Conservation (phyloP, 1,139 yeast genomes). For the Suhomyces bribrorum region DNA sequence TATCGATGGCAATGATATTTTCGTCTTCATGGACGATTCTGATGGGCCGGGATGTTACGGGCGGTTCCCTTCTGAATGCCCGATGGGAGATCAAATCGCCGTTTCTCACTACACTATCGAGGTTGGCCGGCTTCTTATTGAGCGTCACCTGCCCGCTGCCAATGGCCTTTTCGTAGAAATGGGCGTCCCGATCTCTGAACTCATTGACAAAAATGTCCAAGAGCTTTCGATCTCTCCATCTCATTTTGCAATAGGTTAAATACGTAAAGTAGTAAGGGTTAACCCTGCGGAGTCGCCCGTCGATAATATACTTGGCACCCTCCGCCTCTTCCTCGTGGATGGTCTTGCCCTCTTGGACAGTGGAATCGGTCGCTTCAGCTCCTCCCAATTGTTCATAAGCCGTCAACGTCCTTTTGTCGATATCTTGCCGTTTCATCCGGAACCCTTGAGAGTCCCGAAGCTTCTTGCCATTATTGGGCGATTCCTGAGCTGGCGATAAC, state of each 20-base stretch:
- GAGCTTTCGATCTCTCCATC: slow-evolving; percentile 86
- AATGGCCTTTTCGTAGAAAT: slow-evolving; percentile 69
- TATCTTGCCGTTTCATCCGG: slow-evolving; percentile 45
- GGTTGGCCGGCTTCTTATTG: slow-evolving; percentile 62
- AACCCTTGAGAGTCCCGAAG: slow-evolving; percentile 52
- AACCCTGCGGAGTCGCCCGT: slow-evolving; percentile 68
- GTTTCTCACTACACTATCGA: slow-evolving; percentile 69
- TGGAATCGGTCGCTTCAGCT: slow-evolving; percentile 24
- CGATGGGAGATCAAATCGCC: slow-evolving; percentile 86
- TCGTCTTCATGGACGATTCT: slow-evolving; percentile 79
- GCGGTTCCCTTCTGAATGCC: slow-evolving; percentile 88
- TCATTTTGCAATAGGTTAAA: slow-evolving; percentile 81
- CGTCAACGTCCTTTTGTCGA: slow-evolving; percentile 43
- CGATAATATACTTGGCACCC: slow-evolving; percentile 53
- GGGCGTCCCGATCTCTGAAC: slow-evolving; percentile 76
- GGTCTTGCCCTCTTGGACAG: slow-evolving; percentile 40
- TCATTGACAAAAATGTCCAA: slow-evolving; percentile 81
- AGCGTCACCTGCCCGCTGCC: slow-evolving; percentile 71
- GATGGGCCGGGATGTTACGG: slow-evolving; percentile 73
- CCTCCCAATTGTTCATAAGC: slow-evolving; percentile 48
- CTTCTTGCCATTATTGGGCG: slow-evolving; percentile 16
- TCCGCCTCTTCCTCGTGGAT: slow-evolving; percentile 56
- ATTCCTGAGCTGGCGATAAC: slow-evolving; percentile 5
- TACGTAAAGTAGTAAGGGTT: slow-evolving; percentile 88
- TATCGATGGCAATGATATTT: slow-evolving; percentile 80